A percentile compares a stretch with the other conserved stretches of the same genome.
Evolutionary conservation across 306 rosid species (phyloP).

Genomic region (Gleditsia sinensis): DNA sequence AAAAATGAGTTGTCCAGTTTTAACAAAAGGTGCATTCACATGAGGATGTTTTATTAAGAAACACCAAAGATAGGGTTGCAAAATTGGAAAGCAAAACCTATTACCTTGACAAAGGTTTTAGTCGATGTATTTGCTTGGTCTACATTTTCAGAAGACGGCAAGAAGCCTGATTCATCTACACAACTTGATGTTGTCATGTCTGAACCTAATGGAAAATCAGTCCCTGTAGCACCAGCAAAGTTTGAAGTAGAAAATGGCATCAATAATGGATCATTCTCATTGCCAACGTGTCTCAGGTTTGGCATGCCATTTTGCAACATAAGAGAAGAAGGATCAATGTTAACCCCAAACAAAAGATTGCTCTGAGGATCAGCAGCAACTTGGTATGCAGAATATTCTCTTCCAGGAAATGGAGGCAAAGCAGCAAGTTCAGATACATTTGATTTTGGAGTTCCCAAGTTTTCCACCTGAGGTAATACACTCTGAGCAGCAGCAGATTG

Average conservation of each 20-base stretch:
- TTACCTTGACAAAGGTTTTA: conserved; percentile 89
- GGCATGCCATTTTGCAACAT: conserved; percentile 72
- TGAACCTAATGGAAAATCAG: conserved; percentile 66
- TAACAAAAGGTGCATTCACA: neutral
- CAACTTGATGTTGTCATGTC: conserved; percentile 63
- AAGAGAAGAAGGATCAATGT: conserved; percentile 74
- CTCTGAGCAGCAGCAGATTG: conserved; percentile 67
- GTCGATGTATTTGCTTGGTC: conserved; percentile 64
- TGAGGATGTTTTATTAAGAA: neutral
- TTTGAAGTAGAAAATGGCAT: conserved; percentile 67
- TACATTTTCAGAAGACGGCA: conserved; percentile 77
- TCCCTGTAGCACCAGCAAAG: conserved; percentile 58
- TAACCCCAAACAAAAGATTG: conserved; percentile 80
- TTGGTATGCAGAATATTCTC: conserved; percentile 76
- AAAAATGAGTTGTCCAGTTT: neutral
- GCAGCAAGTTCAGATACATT: conserved; percentile 53
- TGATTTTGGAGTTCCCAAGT: conserved; percentile 53
- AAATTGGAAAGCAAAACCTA: neutral
- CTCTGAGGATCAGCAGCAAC: conserved; percentile 75
- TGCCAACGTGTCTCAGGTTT: conserved; percentile 64
- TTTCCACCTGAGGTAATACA: conserved; percentile 61
- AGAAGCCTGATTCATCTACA: conserved; percentile 72
- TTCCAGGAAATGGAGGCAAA: conserved; percentile 86
- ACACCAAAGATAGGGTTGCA: neutral
- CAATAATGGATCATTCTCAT: conserved; percentile 54